phyloP scores from a whole-genome alignment of 768 basidiomycete genomes.

The Termitomyces sp. region DNA sequence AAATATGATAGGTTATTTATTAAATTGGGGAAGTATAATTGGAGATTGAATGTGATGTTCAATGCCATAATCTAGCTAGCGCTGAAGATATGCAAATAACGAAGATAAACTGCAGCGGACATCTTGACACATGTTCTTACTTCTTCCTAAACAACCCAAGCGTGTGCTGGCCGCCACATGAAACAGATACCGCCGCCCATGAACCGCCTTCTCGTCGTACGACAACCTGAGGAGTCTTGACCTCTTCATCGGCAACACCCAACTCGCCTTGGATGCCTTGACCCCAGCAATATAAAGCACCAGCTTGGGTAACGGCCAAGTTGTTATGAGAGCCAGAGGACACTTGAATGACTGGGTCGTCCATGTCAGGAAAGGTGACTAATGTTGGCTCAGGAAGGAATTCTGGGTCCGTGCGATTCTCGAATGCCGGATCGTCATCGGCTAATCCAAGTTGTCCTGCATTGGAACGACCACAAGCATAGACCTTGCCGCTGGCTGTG shows the following conservation, averaged over 20 bases:
- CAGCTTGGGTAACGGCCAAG: constrained; percentile 60
- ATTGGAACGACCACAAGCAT: constrained; percentile 81
- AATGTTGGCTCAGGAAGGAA: constrained; percentile 63
- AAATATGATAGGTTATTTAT: not conserved
- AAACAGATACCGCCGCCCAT: constrained; percentile 60
- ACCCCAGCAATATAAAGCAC: constrained; percentile 74
- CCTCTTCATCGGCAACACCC: constrained; percentile 55
- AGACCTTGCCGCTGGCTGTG: constrained; percentile 78
- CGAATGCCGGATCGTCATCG: constrained; percentile 64
- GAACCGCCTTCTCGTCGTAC: constrained; percentile 70
- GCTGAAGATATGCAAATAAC: not conserved
- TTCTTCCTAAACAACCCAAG: constrained; percentile 70
- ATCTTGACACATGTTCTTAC: constrained; percentile 11
- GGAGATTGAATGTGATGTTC: not conserved
- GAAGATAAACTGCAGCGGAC: not conserved
- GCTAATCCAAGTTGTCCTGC: constrained; percentile 77
- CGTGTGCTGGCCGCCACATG: constrained; percentile 79
- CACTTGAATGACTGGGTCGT: constrained; percentile 62
- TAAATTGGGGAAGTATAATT: not conserved
- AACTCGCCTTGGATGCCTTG: constrained; percentile 76
- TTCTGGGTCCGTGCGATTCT: constrained; percentile 48
- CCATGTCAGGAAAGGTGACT: constrained; percentile 56
- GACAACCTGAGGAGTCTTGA: constrained; percentile 58
- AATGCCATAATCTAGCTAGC: not conserved
- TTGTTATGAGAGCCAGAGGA: constrained; percentile 71